Conservation (phyloP, 2,329 filamentous ascomycete species). For the Neofusicoccum laricinum region DNA sequence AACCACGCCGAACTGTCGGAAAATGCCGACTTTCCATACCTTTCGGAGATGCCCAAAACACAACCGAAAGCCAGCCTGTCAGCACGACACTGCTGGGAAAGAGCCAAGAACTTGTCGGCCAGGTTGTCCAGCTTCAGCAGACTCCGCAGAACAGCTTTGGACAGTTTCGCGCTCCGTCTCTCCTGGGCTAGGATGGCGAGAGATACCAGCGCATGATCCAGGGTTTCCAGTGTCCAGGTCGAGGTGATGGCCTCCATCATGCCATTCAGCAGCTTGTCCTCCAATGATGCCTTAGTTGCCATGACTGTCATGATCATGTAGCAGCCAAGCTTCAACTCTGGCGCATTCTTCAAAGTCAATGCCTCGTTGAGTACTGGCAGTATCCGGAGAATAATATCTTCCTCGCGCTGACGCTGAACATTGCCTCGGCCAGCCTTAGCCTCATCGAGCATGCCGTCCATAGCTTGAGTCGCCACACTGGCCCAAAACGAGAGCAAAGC, state of each 20-base stretch:
- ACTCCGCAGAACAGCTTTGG: constrained; percentile 66
- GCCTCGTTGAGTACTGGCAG: constrained; percentile 72
- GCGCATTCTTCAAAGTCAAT: constrained; percentile 69
- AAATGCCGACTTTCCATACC: constrained; percentile 2
- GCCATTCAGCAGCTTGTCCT: constrained; percentile 75
- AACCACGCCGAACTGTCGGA: constrained; percentile 1
- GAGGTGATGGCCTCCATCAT: constrained; percentile 85
- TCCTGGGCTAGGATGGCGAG: constrained; percentile 80
- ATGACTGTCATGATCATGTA: constrained; percentile 90
- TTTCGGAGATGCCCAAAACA: constrained; percentile 51
- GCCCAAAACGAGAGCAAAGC: constrained; percentile 87
- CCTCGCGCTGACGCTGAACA: constrained; percentile 76
- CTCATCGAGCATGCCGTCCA: constrained; percentile 77
- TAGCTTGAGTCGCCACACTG: constrained; percentile 78
- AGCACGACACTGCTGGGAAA: constrained; percentile 64
- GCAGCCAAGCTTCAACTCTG: constrained; percentile 78
- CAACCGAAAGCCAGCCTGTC: constrained; percentile 71
- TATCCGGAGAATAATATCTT: constrained; percentile 68
- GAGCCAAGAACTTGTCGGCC: constrained; percentile 56
- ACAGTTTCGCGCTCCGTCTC: constrained; percentile 66
- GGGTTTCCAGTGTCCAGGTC: constrained; percentile 72
- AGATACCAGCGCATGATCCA: constrained; percentile 72
- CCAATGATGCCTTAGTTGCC: constrained; percentile 75
- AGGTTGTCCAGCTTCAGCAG: constrained; percentile 64
- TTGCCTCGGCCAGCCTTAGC: constrained; percentile 71